These are phyloP conservation scores for Fusarium marasasianum DNA, from an alignment of 2,329 filamentous ascomycete species.

Conservation along the genomic window DNA sequence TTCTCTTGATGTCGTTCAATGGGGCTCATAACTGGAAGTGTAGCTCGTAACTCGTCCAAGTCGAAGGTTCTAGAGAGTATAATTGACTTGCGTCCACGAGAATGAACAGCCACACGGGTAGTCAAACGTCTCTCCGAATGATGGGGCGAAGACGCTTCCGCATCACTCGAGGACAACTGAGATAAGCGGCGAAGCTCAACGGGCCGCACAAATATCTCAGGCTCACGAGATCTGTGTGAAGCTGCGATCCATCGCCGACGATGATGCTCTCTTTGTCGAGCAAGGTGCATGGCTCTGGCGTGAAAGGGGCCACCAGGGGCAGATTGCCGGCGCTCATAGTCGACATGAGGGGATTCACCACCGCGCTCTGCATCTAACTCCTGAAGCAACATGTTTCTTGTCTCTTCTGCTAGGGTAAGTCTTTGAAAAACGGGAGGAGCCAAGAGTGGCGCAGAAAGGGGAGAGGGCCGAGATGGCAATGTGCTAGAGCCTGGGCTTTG, in stretches of 20 bases:
- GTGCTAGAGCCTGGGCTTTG: slow-evolving; percentile 8
- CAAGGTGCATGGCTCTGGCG: slow-evolving; percentile 36
- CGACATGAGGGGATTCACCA: background rate
- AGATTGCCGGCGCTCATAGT: slow-evolving; percentile 33
- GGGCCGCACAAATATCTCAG: slow-evolving; percentile 42
- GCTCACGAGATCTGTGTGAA: slow-evolving; percentile 22
- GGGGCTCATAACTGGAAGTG: slow-evolving; percentile 51
- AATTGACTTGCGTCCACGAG: slow-evolving; percentile 54
- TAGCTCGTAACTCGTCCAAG: slow-evolving; percentile 57
- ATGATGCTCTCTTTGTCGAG: slow-evolving; percentile 37
- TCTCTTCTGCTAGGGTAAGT: slow-evolving; percentile 34
- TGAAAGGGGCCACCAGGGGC: slow-evolving; percentile 25
- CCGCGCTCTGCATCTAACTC: slow-evolving; percentile 5
- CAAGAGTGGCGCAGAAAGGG: slow-evolving; percentile 35
- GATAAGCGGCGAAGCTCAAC: slow-evolving; percentile 38
- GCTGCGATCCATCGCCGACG: slow-evolving; percentile 28
- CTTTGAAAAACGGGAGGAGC: slow-evolving; percentile 7
- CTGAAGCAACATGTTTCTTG: slow-evolving; percentile 25
- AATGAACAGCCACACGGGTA: slow-evolving; percentile 45
- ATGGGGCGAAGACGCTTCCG: slow-evolving; percentile 20
- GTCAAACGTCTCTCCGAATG: slow-evolving; percentile 33
- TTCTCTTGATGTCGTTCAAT: slow-evolving; percentile 2
- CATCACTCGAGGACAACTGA: slow-evolving; percentile 14
- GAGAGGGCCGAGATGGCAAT: slow-evolving; percentile 18
- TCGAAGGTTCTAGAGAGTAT: slow-evolving; percentile 62